Evolutionary conservation across 805 yeast species (phyloP).

Genomic region (Candida cerambycidarum): DNA sequence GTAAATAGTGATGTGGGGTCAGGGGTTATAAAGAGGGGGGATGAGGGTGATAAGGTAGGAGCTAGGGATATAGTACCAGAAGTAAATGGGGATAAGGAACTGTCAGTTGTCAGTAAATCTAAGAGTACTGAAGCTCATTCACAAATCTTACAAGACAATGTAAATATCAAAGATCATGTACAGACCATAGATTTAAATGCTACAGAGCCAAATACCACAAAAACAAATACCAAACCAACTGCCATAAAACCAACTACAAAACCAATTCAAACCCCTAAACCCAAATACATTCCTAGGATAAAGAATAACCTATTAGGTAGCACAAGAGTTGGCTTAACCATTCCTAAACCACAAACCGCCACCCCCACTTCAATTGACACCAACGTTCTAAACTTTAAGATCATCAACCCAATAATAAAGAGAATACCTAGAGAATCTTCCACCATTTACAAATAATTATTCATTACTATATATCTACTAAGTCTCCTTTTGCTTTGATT

Average conservation of each 20-base stretch:
- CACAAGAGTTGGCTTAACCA: conserved; percentile 6
- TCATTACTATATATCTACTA: background rate
- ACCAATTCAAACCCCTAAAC: background rate
- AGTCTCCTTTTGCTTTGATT: conserved; percentile 2
- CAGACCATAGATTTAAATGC: too few relatives aligned
- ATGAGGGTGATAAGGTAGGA: background rate
- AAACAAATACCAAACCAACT: background rate
- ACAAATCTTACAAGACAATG: too few relatives aligned
- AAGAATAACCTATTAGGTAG: background rate
- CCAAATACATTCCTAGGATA: background rate
- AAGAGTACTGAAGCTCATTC: too few relatives aligned
- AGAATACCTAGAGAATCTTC: conserved; percentile 10
- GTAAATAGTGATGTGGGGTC: too few relatives aligned
- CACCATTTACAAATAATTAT: background rate
- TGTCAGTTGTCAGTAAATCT: too few relatives aligned
- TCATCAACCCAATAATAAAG: conserved; percentile 4
- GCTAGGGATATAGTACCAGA: too few relatives aligned
- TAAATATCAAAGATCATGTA: too few relatives aligned
- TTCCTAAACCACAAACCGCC: background rate
- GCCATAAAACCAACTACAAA: background rate
- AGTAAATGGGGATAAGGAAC: too few relatives aligned
- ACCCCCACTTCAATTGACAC: too few relatives aligned
- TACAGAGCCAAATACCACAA: background rate
- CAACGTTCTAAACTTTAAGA: conserved; percentile 2
- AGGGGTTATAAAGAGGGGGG: background rate